phyloP scores from a whole-genome alignment of 2,329 filamentous ascomycete genomes.

The Ophiostoma perfectum region DNA sequence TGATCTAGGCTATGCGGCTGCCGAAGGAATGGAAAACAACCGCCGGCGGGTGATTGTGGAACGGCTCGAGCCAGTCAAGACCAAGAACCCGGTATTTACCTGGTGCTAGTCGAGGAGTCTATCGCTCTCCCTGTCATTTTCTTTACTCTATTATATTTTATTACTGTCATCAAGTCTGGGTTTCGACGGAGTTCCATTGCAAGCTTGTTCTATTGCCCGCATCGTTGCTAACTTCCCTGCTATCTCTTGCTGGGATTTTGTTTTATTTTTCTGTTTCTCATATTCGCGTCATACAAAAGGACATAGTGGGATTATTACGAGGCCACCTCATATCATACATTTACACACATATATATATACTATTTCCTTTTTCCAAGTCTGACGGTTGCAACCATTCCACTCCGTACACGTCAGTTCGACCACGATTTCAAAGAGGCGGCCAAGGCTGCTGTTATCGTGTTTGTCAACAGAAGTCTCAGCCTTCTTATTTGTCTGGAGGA shows the following conservation, averaged over 20 bases:
- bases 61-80: constrained; percentile 90
- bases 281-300: too few relatives aligned
- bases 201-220: background rate
- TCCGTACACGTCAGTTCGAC: too few relatives aligned
- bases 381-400: too few relatives aligned
- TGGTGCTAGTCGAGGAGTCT: constrained; percentile 67
- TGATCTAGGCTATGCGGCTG: constrained; percentile 89
- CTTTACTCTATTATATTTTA: background rate
- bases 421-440: background rate
- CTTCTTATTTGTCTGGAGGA: background rate
- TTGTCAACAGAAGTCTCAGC: background rate
- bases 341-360: too few relatives aligned
- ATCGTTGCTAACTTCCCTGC: background rate
- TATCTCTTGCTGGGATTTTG: background rate
- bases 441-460: background rate
- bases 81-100: constrained; percentile 89
- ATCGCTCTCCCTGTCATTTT: background rate
- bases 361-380: too few relatives aligned
- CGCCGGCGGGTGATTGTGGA: constrained; percentile 95
- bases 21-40: constrained; percentile 87
- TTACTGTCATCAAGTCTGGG: background rate
- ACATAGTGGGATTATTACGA: too few relatives aligned
- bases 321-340: too few relatives aligned
- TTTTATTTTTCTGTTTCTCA: background rate
- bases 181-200: background rate